phyloP scores from a whole-genome alignment of 805 yeast genomes.

The Saturnispora hagleri region DNA sequence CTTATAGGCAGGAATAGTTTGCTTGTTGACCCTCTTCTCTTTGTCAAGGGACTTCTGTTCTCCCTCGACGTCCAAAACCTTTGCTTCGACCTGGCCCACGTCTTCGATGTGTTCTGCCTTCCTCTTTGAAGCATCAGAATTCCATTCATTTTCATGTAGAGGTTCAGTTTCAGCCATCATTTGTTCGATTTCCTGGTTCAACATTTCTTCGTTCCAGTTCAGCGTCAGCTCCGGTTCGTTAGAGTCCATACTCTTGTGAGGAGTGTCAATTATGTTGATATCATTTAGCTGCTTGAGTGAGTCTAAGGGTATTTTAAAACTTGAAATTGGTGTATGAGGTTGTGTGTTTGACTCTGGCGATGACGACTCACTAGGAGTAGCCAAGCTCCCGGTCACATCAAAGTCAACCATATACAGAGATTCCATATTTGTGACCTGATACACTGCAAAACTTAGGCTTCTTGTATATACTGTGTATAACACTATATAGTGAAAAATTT shows the following conservation, averaged over 20 bases:
- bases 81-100: not conserved
- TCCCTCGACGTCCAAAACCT: not conserved
- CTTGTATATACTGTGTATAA: not conserved
- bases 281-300: not conserved
- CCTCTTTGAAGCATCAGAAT: not conserved
- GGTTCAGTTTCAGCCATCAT: conserved; percentile 6
- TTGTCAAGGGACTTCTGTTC: not conserved
- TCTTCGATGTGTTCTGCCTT: not conserved
- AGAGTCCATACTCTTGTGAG: not conserved
- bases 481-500: not conserved
- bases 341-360: conserved; percentile 3
- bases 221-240: not conserved
- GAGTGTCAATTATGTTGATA: not conserved
- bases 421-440: not conserved
- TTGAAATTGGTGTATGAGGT: conserved; percentile 1
- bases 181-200: not conserved
- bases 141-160: not conserved
- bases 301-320: not conserved
- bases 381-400: not conserved
- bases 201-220: conserved; percentile 3
- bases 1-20: not conserved
- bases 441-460: not conserved
- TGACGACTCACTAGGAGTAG: not conserved
- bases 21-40: not conserved
- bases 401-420: not conserved